Percentiles rank a stretch among this genome's conserved stretches.
Conservation (phyloP, 2,329 filamentous ascomycete genomes). For the Sphaerulina vaccinii region DNA sequence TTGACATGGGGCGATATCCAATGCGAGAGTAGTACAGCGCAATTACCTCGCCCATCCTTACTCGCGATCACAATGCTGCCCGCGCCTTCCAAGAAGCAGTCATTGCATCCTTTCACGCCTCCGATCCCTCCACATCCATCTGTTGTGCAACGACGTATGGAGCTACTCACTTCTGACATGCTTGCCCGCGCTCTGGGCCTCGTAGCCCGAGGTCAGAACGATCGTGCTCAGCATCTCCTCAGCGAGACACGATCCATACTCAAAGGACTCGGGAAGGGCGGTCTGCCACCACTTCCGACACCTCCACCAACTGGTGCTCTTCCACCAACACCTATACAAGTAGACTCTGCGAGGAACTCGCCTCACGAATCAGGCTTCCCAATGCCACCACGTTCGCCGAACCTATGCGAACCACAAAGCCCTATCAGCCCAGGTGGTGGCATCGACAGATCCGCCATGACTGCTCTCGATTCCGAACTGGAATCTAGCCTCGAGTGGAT, state of each 20-base stretch:
- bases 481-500: slow-evolving; percentile 95
- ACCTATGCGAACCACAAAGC: slow-evolving; percentile 31
- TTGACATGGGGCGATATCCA: slow-evolving; percentile 91
- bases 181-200: slow-evolving; percentile 86
- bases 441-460: slow-evolving; percentile 80
- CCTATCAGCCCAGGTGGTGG: slow-evolving; percentile 60
- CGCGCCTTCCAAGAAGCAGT: slow-evolving; percentile 39
- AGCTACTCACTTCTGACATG: slow-evolving; percentile 97
- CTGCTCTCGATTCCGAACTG: slow-evolving; percentile 85
- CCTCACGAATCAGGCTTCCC: slow-evolving; percentile 24
- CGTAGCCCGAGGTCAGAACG: slow-evolving; percentile 86
- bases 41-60: slow-evolving; percentile 84
- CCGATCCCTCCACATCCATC: slow-evolving; percentile 93
- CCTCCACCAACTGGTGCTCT: slow-evolving; percentile 50
- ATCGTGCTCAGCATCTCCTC: slow-evolving; percentile 86
- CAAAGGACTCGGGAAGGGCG: slow-evolving; percentile 92
- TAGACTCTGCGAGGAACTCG: slow-evolving; percentile 17
- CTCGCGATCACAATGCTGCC: slow-evolving; percentile 96
- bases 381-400: slow-evolving; percentile 38
- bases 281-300: slow-evolving; percentile 77
- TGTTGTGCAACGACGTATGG: slow-evolving; percentile 95
- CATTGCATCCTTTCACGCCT: slow-evolving; percentile 55
- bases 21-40: slow-evolving; percentile 79
- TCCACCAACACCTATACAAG: slow-evolving; percentile 36
- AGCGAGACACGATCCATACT: slow-evolving; percentile 92